Evolutionary conservation across 257 asterid genomes (phyloP).

Genomic region (Salvia miltiorrhiza): DNA sequence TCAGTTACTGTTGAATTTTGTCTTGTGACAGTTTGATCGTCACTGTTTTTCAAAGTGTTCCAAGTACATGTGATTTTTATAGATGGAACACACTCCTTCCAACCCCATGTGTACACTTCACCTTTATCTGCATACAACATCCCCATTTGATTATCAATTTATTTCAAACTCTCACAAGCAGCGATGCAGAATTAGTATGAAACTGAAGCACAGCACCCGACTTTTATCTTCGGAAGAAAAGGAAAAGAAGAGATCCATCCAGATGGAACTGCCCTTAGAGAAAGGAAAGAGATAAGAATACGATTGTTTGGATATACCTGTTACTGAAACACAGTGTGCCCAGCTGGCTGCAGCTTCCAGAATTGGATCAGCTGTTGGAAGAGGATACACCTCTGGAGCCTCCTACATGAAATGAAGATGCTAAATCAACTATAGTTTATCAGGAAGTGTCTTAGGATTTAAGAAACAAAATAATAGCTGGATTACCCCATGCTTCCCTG

Average conservation of each 20-base stretch:
- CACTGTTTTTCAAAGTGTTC: slow-evolving; percentile 31
- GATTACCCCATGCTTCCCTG: slow-evolving; percentile 85
- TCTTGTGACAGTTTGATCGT: slow-evolving; percentile 36
- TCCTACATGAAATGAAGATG: slow-evolving; percentile 39
- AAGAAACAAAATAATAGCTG: background rate
- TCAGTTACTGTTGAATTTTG: slow-evolving; percentile 38
- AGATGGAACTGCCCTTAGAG: background rate
- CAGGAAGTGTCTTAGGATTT: slow-evolving; percentile 1
- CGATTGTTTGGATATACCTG: slow-evolving; percentile 38
- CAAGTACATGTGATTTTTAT: slow-evolving; percentile 36
- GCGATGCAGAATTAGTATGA: background rate
- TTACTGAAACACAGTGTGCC: slow-evolving; percentile 72
- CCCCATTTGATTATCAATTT: background rate
- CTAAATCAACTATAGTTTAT: slow-evolving; percentile 18
- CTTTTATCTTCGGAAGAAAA: background rate
- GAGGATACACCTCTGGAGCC: slow-evolving; percentile 55
- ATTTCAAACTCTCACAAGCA: background rate
- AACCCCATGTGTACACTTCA: slow-evolving; percentile 72
- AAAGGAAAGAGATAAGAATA: background rate
- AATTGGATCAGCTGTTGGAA: slow-evolving; percentile 53
- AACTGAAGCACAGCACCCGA: background rate
- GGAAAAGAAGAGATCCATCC: background rate
- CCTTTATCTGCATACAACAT: slow-evolving; percentile 43
- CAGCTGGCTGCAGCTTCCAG: slow-evolving; percentile 74
- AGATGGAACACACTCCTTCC: slow-evolving; percentile 87